Evolutionary conservation across 1,284 basidiomycete genomes (phyloP).

Genomic region (Cronartium quercuum): DNA sequence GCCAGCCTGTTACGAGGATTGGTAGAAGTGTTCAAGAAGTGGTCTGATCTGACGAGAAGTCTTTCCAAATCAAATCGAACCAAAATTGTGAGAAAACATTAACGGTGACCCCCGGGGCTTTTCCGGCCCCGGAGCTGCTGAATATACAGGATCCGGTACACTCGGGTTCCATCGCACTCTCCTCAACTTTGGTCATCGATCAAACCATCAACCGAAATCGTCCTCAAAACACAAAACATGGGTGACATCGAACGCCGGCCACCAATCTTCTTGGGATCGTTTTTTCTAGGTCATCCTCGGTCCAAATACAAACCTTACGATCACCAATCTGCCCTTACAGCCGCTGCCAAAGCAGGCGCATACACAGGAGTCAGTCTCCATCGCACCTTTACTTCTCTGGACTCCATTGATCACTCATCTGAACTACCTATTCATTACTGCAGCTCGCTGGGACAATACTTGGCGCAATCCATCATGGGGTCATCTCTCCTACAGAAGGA

Average conservation of each 20-base stretch:
- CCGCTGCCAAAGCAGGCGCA: constrained; percentile 11
- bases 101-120: too few relatives aligned
- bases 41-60: too few relatives aligned
- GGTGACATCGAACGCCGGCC: constrained; percentile 33
- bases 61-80: too few relatives aligned
- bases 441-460: constrained; percentile 29
- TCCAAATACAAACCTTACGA: constrained; percentile 14
- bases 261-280: constrained; percentile 35
- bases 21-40: too few relatives aligned
- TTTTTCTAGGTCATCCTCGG: constrained; percentile 30
- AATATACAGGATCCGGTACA: too few relatives aligned
- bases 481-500: constrained; percentile 31
- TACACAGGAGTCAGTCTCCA: constrained; percentile 32
- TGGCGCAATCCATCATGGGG: constrained; percentile 33
- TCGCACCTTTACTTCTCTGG: background rate
- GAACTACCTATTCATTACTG: background rate
- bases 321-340: constrained; percentile 8
- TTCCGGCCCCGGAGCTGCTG: too few relatives aligned
- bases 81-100: too few relatives aligned
- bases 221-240: background rate
- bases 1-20: too few relatives aligned
- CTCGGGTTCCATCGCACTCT: too few relatives aligned
- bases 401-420: background rate
- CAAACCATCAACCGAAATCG: too few relatives aligned
- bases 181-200: too few relatives aligned